A percentile compares a stretch with the other conserved stretches of the same genome.
Evolutionary conservation across 768 basidiomycete species (phyloP).

Genomic region (Hysterangium stoloniferum): DNA sequence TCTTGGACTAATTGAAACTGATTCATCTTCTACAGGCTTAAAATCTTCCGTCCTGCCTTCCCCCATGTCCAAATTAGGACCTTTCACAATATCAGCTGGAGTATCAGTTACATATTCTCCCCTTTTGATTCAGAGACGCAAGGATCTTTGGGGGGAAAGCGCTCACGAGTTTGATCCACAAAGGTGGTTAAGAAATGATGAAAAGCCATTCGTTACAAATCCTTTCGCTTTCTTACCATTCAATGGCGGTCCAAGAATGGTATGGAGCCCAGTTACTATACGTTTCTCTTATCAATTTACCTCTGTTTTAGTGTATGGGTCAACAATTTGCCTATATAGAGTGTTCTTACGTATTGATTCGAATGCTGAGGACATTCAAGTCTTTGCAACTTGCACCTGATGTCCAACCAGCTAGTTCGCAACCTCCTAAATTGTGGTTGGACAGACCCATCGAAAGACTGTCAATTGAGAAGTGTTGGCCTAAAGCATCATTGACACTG

Average conservation of each 20-base stretch:
- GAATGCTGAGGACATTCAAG: slow-evolving; percentile 18
- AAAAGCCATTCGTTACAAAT: slow-evolving; percentile 11
- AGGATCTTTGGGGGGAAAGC: slow-evolving; percentile 27
- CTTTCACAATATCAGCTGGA: slow-evolving; percentile 12
- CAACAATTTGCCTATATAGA: slow-evolving; percentile 22
- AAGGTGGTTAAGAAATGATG: slow-evolving; percentile 24
- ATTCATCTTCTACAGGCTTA: slow-evolving; percentile 11
- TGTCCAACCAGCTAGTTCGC: slow-evolving; percentile 12
- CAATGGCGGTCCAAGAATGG: slow-evolving; percentile 23
- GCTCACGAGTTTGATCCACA: slow-evolving; percentile 26
- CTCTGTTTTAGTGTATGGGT: slow-evolving; percentile 12
- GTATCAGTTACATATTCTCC: slow-evolving; percentile 20
- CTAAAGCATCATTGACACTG: slow-evolving; percentile 15
- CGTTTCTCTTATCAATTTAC: neutral
- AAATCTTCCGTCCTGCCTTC: slow-evolving; percentile 13
- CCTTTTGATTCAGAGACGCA: slow-evolving; percentile 24
- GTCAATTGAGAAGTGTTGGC: slow-evolving; percentile 16
- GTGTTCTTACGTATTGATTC: slow-evolving; percentile 18
- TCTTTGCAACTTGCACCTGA: slow-evolving; percentile 16
- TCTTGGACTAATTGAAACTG: neutral
- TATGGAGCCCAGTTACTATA: slow-evolving; percentile 1
- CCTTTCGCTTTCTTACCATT: slow-evolving; percentile 21
- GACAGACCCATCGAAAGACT: slow-evolving; percentile 9
- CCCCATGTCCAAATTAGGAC: slow-evolving; percentile 1
- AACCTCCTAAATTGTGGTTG: slow-evolving; percentile 13